phyloP scores from a whole-genome alignment of 345 rosid genomes.

The Dovyalis caffra region DNA sequence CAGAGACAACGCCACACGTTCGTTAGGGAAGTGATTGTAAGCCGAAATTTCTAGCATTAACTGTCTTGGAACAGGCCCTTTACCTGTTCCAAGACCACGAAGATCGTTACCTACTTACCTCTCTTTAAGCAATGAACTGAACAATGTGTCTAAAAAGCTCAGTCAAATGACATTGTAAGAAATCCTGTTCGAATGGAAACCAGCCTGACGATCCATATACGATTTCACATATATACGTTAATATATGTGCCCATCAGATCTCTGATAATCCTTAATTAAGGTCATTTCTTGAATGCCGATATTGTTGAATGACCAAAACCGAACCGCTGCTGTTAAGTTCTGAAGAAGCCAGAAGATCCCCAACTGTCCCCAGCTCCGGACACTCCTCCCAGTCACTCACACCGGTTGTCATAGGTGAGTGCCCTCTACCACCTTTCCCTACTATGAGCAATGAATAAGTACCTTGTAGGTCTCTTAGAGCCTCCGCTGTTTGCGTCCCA shows the following conservation, averaged over 20 bases:
- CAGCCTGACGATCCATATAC: too few species aligned
- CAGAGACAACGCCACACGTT: too few species aligned
- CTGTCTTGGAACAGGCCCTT: too few species aligned
- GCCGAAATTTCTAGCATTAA: too few species aligned
- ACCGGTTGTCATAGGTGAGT: slow-evolving; percentile 48
- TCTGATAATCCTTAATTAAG: slow-evolving; percentile 4
- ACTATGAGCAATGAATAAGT: slow-evolving; percentile 62
- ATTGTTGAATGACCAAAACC: slow-evolving; percentile 70
- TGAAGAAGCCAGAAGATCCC: slow-evolving; percentile 66
- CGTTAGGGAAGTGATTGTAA: too few species aligned
- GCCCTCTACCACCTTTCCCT: slow-evolving; percentile 54
- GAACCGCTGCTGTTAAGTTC: slow-evolving; percentile 54
- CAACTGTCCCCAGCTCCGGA: slow-evolving; percentile 66
- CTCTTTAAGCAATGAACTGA: too few species aligned
- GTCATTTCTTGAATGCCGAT: slow-evolving; percentile 31
- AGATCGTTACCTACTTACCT: too few species aligned
- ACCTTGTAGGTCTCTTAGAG: slow-evolving; percentile 49
- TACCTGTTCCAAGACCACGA: too few species aligned
- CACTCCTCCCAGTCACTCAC: slow-evolving; percentile 96
- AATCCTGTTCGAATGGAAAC: too few species aligned
- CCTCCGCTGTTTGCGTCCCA: slow-evolving; percentile 46
- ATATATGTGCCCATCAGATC: background rate
- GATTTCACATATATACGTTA: background rate
- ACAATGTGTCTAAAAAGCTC: too few species aligned
- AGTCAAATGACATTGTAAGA: too few species aligned